A percentile compares a stretch with the other conserved stretches of the same genome.
phyloP scores from a whole-genome alignment of 2,329 filamentous ascomycete genomes.

The Colletotrichum higginsianum region DNA sequence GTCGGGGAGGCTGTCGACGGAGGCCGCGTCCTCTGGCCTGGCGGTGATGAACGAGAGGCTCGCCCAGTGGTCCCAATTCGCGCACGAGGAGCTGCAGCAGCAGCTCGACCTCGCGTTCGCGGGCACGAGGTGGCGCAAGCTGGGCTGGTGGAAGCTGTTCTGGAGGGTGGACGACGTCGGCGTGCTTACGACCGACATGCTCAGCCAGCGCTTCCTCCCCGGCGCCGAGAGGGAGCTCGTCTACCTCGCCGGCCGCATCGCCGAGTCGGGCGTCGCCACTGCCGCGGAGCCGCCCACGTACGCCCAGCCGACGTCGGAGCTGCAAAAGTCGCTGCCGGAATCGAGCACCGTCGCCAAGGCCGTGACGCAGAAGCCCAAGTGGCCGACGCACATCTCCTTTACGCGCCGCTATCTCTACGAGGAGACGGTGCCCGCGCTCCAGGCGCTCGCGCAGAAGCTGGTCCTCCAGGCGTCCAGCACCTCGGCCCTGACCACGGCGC shows the following conservation, averaged over 20 bases:
- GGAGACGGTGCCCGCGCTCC: conserved; percentile 79
- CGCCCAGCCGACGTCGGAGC: conserved; percentile 51
- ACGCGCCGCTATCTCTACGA: conserved; percentile 77
- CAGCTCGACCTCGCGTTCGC: conserved; percentile 84
- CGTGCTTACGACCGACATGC: conserved; percentile 84
- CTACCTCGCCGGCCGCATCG: conserved; percentile 84
- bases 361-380: conserved; percentile 59
- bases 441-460: conserved; percentile 80
- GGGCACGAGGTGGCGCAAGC: conserved; percentile 81
- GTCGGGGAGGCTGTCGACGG: conserved; percentile 50
- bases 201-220: conserved; percentile 82
- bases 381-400: conserved; percentile 82
- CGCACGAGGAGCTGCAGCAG: conserved; percentile 86
- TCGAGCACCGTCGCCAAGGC: conserved; percentile 19
- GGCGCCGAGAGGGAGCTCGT: conserved; percentile 86
- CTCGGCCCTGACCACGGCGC: conserved; percentile 71
- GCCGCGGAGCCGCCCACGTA: conserved; percentile 47
- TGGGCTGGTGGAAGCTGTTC: conserved; percentile 95
- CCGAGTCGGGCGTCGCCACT: conserved; percentile 58
- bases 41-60: conserved; percentile 71
- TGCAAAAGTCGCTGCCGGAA: conserved; percentile 36
- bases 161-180: conserved; percentile 95
- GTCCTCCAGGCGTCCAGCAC: conserved; percentile 83
- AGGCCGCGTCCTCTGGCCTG: conserved; percentile 56
- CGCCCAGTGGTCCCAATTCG: conserved; percentile 81